Evolutionary conservation across 495 filamentous ascomycete species (phyloP).

Genomic region (Penicillium angulare): DNA sequence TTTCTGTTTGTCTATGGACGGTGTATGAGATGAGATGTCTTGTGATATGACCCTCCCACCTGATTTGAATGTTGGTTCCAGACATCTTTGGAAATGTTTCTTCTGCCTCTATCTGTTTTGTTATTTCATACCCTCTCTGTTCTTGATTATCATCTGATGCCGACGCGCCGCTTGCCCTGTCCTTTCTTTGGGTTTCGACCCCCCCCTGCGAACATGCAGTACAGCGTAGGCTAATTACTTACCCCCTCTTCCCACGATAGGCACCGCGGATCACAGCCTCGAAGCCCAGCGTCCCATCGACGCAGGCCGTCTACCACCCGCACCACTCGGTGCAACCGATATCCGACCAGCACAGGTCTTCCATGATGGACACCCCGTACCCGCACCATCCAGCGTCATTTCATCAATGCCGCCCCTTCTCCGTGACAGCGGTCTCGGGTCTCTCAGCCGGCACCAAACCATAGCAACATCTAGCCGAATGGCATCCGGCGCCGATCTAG

Average conservation of each 20-base stretch:
- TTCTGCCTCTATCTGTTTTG: constrained; percentile 25
- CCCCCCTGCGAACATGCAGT: constrained; percentile 18
- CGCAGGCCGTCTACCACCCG: constrained; percentile 19
- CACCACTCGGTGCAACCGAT: constrained; percentile 44
- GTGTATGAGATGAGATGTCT: constrained; percentile 5
- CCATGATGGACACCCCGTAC: constrained; percentile 65
- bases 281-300: constrained; percentile 29
- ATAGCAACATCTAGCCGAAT: constrained; percentile 41
- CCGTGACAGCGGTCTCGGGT: constrained; percentile 60
- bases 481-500: constrained; percentile 31
- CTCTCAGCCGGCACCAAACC: constrained; percentile 43
- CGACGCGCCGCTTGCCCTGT: constrained; percentile 20
- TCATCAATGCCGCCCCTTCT: constrained; percentile 72
- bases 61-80: too few species aligned
- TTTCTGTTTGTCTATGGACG: not conserved
- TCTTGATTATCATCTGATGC: constrained; percentile 19
- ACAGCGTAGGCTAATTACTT: constrained; percentile 48
- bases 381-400: constrained; percentile 51
- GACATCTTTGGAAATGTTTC: too few species aligned
- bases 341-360: constrained; percentile 78
- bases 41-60: too few species aligned
- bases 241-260: constrained; percentile 27
- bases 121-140: constrained; percentile 31
- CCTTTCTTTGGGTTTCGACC: constrained; percentile 15
- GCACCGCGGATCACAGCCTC: constrained; percentile 34